Conservation (phyloP, 495 filamentous ascomycete species). For the Trichoderma reesei region DNA sequence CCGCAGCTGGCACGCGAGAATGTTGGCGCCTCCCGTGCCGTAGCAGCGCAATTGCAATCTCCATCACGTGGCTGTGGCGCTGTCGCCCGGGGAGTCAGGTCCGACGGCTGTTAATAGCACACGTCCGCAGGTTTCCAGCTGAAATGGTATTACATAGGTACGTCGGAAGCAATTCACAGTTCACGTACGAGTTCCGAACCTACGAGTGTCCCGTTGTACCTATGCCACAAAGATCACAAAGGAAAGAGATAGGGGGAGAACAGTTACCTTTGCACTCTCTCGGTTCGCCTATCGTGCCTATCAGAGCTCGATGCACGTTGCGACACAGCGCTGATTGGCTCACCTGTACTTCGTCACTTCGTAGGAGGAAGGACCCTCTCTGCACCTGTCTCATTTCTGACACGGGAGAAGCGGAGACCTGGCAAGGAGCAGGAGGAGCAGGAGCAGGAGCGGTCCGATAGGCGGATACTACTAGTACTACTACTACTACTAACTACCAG, state of each 20-base stretch:
- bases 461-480: background rate
- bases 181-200: too few species aligned
- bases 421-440: background rate
- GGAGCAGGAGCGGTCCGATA: conserved; percentile 1
- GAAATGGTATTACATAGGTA: too few species aligned
- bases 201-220: too few species aligned
- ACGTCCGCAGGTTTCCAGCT: too few species aligned
- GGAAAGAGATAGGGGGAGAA: too few species aligned
- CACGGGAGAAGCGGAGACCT: background rate
- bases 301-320: background rate
- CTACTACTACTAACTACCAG: background rate
- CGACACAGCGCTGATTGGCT: background rate
- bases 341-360: background rate
- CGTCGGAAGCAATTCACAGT: too few species aligned
- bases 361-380: too few species aligned
- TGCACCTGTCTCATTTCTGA: background rate
- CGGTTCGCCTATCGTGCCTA: background rate
- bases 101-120: too few species aligned
- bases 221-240: too few species aligned
- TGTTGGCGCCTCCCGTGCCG: conserved; percentile 6
- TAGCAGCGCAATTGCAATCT: background rate
- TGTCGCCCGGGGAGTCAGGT: background rate
- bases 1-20: background rate
- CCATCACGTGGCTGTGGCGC: background rate
- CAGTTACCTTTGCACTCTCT: background rate